Evolutionary conservation across 116 monocot species (phyloP), one percentile per base, ranked within the genome.

Genomic region (Trichopus zeylanicus): DNA sequence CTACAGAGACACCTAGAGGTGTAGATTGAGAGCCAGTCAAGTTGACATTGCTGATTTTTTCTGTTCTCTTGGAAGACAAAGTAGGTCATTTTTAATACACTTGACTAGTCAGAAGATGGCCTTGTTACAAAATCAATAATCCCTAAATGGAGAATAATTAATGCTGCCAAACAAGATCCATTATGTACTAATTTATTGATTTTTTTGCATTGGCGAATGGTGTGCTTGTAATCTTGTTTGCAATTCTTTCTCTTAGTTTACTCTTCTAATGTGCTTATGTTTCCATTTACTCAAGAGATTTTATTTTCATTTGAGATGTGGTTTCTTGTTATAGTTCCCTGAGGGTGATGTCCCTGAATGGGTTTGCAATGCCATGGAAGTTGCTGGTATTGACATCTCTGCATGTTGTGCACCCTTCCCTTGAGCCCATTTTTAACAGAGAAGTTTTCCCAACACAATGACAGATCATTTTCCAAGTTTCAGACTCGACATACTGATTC

Each of bases 341-440:
- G 80, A 80, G 55, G 97, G 97, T 22, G 73, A 98, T 52, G 85
- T 98, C n/a, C 95, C 97, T 3, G 55, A 75, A 51, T 98, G 91
- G 97, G 97, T 98, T 26, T 76, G 88, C 69, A 98, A 88, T 71
- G 97, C 97, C 7, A 98, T 98, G 97, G 91, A 88, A 65, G 97
- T 98, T 61, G 97, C 97, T 29, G 91, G 91, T 22, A 71, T 98
- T 32, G 97, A 98, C 63, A 82, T 98, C 39, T 84, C 91, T 29
- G 58, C 84, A 25, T 91, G 97, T 57, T 85, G 79, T 55, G 63
- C 61, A 59, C 72, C 77, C 20, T 16, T 59, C 42, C 16, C 63
- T 21, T 48, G n/a, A n/a, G n/a, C n/a, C n/a, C n/a, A n/a, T n/a
- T n/a, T n/a, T n/a, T n/a, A n/a, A n/a, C 69, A 58, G 11, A 10